Percentiles rank a stretch among this genome's conserved stretches.
phyloP scores from a whole-genome alignment of 441 rosid genomes.

The Aquilaria agallochum region DNA sequence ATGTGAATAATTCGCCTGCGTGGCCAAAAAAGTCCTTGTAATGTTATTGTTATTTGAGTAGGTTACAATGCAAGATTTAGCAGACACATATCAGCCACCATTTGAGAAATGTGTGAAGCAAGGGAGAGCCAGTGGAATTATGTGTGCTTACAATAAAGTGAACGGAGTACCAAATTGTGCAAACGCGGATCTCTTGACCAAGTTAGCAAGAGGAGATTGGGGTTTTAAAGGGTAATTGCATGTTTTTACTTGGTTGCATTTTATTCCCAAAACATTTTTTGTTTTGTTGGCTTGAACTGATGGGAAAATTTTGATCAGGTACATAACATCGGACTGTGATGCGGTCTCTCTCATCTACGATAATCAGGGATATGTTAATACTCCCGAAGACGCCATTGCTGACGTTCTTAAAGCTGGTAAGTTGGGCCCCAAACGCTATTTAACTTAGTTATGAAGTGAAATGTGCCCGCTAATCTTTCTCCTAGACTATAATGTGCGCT shows the following conservation, averaged over 20 bases:
- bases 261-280: background rate
- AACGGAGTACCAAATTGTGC: slow-evolving; percentile 91
- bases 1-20: background rate
- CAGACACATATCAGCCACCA: slow-evolving; percentile 91
- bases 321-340: slow-evolving; percentile 84
- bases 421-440: slow-evolving; percentile 1
- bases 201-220: slow-evolving; percentile 69
- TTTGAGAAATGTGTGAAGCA: slow-evolving; percentile 67
- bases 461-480: background rate
- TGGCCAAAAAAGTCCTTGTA: background rate
- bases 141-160: slow-evolving; percentile 87
- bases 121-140: slow-evolving; percentile 76
- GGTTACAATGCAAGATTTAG: slow-evolving; percentile 76
- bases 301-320: slow-evolving; percentile 32
- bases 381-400: slow-evolving; percentile 77
- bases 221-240: slow-evolving; percentile 60
- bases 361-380: slow-evolving; percentile 54
- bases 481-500: too few species aligned
- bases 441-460: background rate
- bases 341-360: slow-evolving; percentile 66
- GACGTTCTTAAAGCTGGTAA: slow-evolving; percentile 82
- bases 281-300: background rate
- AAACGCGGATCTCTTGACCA: slow-evolving; percentile 54
- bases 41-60: slow-evolving; percentile 9
- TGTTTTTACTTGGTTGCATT: background rate